These are phyloP conservation scores for Hibiscus syriacus DNA, from an alignment of 345 rosid species.

Conservation along the genomic window DNA sequence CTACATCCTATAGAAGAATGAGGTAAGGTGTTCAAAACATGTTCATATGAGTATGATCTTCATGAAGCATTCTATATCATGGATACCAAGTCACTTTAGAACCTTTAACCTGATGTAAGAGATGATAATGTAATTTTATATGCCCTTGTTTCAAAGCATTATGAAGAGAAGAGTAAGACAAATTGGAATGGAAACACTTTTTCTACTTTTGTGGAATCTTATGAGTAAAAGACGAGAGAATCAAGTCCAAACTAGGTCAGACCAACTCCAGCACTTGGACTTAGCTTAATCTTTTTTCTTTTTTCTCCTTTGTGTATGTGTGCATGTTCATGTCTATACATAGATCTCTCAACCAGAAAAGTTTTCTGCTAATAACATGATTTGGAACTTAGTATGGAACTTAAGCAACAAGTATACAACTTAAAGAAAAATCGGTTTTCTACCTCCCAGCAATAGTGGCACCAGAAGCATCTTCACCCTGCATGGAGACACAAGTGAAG, in stretches of 20 bases:
- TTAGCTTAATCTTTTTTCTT: background rate
- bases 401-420: background rate
- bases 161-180: too few relatives aligned
- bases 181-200: background rate
- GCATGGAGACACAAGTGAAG: slow-evolving; percentile 7
- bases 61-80: background rate
- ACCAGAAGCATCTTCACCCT: slow-evolving; percentile 28
- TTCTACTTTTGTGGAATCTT: background rate
- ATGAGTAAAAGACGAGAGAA: background rate
- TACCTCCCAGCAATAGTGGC: slow-evolving; percentile 34
- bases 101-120: background rate
- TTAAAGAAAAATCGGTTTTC: background rate
- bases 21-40: too few relatives aligned
- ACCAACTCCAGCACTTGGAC: background rate
- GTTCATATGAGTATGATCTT: too few relatives aligned
- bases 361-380: background rate
- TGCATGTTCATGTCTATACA: background rate
- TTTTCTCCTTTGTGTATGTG: background rate
- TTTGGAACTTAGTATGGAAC: too few relatives aligned
- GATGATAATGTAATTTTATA: background rate
- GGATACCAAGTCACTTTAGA: background rate
- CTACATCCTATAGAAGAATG: too few relatives aligned
- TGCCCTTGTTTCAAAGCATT: background rate
- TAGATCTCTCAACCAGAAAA: background rate
- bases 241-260: background rate